Percentiles rank a stretch among this genome's conserved stretches.
Conservation (phyloP, 176 grass and related monocot species). For the Miscanthus lutarioriparius region DNA sequence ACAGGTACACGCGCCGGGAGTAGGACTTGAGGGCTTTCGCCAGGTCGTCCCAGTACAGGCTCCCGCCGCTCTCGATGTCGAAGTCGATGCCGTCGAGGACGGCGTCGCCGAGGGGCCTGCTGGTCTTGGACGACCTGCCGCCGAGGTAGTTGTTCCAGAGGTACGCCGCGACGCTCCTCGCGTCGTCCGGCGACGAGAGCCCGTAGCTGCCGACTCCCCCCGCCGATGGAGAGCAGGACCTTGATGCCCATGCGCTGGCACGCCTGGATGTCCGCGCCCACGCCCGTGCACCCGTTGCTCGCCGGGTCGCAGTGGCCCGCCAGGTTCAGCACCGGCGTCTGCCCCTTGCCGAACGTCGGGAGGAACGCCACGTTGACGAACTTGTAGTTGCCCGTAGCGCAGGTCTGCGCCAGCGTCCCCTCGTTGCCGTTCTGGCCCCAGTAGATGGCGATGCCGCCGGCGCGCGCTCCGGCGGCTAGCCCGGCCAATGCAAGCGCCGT, state of each 20-base stretch:
- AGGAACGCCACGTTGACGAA: conserved; percentile 71
- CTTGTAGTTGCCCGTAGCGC: conserved; percentile 56
- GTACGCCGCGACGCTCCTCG: conserved; percentile 48
- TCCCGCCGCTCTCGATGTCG: conserved; percentile 71
- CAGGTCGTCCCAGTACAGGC: conserved; percentile 67
- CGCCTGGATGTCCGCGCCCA: conserved; percentile 47
- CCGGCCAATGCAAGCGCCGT: not conserved
- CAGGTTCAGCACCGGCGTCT: conserved; percentile 70
- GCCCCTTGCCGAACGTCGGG: conserved; percentile 66
- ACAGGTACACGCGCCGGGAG: conserved; percentile 38
- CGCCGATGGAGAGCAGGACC: conserved; percentile 74
- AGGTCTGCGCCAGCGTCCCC: conserved; percentile 49
- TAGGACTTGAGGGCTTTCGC: conserved; percentile 48
- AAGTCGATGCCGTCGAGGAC: conserved; percentile 80
- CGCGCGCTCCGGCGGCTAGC: conserved; percentile 12
- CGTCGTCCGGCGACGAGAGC: conserved; percentile 47
- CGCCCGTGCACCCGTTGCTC: conserved; percentile 51
- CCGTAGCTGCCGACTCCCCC: conserved; percentile 61
- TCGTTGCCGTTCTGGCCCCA: conserved; percentile 77
- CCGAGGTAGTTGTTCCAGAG: conserved; percentile 79
- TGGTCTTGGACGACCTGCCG: conserved; percentile 34
- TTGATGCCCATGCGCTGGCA: conserved; percentile 73
- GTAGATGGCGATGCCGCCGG: conserved; percentile 67
- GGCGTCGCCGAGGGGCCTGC: conserved; percentile 63
- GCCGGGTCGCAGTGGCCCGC: conserved; percentile 78